Conservation (phyloP, 495 filamentous ascomycete genomes). For the Hypoxylon cercidicola region DNA sequence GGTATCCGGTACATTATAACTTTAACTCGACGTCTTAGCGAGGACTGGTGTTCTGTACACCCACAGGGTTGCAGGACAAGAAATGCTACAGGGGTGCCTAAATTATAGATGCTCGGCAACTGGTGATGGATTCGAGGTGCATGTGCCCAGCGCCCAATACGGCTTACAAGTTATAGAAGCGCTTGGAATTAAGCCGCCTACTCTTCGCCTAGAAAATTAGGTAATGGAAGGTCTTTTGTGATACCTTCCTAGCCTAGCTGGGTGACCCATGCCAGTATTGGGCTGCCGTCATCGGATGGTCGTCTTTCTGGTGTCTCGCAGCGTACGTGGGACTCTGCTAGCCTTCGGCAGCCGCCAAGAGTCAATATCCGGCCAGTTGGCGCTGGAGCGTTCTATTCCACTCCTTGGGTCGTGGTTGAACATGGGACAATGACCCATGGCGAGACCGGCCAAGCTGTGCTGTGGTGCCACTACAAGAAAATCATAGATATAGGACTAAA, state of each 20-base stretch:
- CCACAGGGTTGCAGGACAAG: no score
- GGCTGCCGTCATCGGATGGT: slow-evolving; percentile 33
- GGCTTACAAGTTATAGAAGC: slow-evolving; percentile 4
- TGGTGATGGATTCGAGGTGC: slow-evolving; percentile 7
- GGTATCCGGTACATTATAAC: no score
- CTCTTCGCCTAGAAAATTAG: slow-evolving; percentile 6
- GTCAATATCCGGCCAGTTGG: slow-evolving; percentile 38
- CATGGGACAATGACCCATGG: not conserved
- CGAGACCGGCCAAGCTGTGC: not conserved
- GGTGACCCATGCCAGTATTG: not conserved
- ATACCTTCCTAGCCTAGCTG: slow-evolving; percentile 40
- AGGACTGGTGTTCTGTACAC: no score
- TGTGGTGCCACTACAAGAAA: not conserved
- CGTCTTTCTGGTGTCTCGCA: slow-evolving; percentile 13
- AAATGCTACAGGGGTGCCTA: no score
- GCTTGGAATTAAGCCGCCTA: slow-evolving; percentile 7
- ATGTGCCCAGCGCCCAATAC: not conserved
- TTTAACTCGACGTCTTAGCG: no score
- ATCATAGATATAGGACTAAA: not conserved
- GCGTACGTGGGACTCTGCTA: slow-evolving; percentile 7
- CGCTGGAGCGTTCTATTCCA: slow-evolving; percentile 10
- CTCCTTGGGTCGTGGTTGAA: not conserved
- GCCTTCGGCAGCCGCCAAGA: slow-evolving; percentile 10
- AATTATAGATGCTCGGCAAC: not conserved
- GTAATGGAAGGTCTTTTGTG: slow-evolving; percentile 11